Evolutionary conservation across 2,329 filamentous ascomycete species (phyloP).

Genomic region (Arthrobotrys iridis): DNA sequence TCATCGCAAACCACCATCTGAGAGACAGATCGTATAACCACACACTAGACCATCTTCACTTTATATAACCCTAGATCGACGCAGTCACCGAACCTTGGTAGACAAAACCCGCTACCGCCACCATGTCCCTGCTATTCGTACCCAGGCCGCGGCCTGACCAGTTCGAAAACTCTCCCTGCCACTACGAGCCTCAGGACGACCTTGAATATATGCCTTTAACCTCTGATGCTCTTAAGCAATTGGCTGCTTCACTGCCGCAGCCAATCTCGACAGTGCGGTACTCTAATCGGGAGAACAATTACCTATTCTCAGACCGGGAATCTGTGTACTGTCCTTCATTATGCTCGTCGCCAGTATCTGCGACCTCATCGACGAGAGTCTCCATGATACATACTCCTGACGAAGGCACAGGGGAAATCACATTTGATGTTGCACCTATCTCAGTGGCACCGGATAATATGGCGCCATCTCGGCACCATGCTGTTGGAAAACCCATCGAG

Average conservation of each 20-base stretch:
- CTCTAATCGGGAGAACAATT: slow-evolving; percentile 52
- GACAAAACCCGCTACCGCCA: background rate
- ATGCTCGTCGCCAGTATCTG: slow-evolving; percentile 48
- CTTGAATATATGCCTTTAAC: slow-evolving; percentile 51
- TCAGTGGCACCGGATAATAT: slow-evolving; percentile 48
- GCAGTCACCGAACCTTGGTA: background rate
- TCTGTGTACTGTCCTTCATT: slow-evolving; percentile 50
- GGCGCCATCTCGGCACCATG: slow-evolving; percentile 15
- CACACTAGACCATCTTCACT: background rate
- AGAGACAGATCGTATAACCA: background rate
- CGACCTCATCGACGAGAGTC: slow-evolving; percentile 46
- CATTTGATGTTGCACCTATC: slow-evolving; percentile 45
- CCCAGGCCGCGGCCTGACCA: slow-evolving; percentile 54
- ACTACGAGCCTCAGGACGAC: slow-evolving; percentile 53
- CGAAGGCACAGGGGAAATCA: slow-evolving; percentile 49
- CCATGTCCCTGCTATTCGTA: slow-evolving; percentile 50
- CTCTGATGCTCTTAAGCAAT: slow-evolving; percentile 37
- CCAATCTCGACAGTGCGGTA: slow-evolving; percentile 50
- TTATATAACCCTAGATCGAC: background rate
- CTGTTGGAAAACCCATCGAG: slow-evolving; percentile 40
- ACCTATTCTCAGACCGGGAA: slow-evolving; percentile 52
- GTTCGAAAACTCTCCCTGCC: slow-evolving; percentile 51
- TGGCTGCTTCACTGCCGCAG: slow-evolving; percentile 45
- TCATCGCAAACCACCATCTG: slow-evolving; percentile 6
- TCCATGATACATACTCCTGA: slow-evolving; percentile 52